Percentiles rank a stretch among this genome's conserved stretches.
Evolutionary conservation across 2,329 filamentous ascomycete genomes (phyloP).

Genomic region (Xylaria hypoxylon): DNA sequence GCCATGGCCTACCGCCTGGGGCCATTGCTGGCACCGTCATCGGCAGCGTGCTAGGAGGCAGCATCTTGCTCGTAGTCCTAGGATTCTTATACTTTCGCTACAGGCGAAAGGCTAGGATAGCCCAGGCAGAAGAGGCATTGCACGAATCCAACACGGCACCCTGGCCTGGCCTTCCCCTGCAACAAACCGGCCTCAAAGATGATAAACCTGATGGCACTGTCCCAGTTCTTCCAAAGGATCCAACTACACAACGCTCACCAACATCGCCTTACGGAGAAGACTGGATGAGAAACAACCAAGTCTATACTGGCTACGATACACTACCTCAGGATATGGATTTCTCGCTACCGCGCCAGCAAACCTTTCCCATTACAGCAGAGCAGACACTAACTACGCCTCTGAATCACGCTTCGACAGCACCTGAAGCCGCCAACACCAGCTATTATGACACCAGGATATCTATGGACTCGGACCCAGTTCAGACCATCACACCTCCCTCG

Average conservation of each 20-base stretch:
- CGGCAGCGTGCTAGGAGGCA: slow-evolving; percentile 49
- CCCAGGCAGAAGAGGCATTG: slow-evolving; percentile 41
- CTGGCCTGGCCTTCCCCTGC: slow-evolving; percentile 36
- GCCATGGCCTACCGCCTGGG: slow-evolving; percentile 45
- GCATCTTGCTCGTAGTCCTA: slow-evolving; percentile 47
- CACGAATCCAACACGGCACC: slow-evolving; percentile 39
- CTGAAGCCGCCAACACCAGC: slow-evolving; percentile 49
- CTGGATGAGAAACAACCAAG: slow-evolving; percentile 40
- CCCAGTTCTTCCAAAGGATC: slow-evolving; percentile 27
- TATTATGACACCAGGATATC: slow-evolving; percentile 52
- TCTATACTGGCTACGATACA: slow-evolving; percentile 38
- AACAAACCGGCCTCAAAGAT: slow-evolving; percentile 38
- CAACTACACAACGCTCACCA: slow-evolving; percentile 36
- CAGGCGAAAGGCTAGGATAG: slow-evolving; percentile 44
- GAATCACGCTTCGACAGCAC: slow-evolving; percentile 40
- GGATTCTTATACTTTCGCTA: slow-evolving; percentile 52
- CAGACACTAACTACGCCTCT: slow-evolving; percentile 36
- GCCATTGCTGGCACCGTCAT: slow-evolving; percentile 51
- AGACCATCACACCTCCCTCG: slow-evolving; percentile 44
- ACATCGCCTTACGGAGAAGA: slow-evolving; percentile 38
- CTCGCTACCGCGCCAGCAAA: slow-evolving; percentile 41
- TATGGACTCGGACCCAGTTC: slow-evolving; percentile 50
- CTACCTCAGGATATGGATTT: slow-evolving; percentile 43
- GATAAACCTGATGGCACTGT: slow-evolving; percentile 35
- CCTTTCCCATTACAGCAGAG: slow-evolving; percentile 40